Base-by-base conservation (phyloP, 129 eudicot species). In the Gnaphalium uliginosum region DNA sequence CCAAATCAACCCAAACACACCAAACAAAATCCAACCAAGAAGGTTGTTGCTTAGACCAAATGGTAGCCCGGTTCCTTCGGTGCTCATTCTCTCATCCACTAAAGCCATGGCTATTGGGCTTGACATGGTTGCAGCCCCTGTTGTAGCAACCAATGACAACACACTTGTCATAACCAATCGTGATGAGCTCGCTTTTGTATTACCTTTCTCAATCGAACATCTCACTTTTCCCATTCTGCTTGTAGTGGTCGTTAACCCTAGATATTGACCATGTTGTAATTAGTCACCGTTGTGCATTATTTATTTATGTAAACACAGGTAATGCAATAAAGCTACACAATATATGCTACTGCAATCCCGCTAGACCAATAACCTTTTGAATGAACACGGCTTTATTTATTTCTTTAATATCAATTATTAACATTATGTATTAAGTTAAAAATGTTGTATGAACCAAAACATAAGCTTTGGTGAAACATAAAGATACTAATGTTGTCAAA, bases 41-140 rank as follows among this genome's bases (percentile, higher is more conserved):
- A 94, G 91, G 80, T 94, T 94, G 83, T 84, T 94, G 86, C 98
- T 94, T 78, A 94, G 77, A 50, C 98, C 98, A 77, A 94, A 90
- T 19, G 98, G 98, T 14, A 94, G 90, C 19, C 98, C 97, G 0
- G 97, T 90, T 70, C 98, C 98, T 78, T 94, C 97, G 9, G 96
- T 89, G 87, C 96, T 94, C 97, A 94, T 83, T 78, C 98, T 94
- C 81, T 94, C 98, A 25, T 94, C 98, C 81, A 94, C 98, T 32
- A 94, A 68, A 17, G 98, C 97, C 96, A 90, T 74, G 32, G 93
- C 92, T 7, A 85, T 83, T 4, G 98, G 98, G 80, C 90, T 89
- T 1, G 93, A 82, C 87, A 84, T 53, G 65, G 89, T 73, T 73
- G 96, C 86, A 1, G 85, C 91, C 14, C 54, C 41, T 0, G 93